Conservation (phyloP, 2,329 filamentous ascomycete species). For the Alternaria alternata region DNA sequence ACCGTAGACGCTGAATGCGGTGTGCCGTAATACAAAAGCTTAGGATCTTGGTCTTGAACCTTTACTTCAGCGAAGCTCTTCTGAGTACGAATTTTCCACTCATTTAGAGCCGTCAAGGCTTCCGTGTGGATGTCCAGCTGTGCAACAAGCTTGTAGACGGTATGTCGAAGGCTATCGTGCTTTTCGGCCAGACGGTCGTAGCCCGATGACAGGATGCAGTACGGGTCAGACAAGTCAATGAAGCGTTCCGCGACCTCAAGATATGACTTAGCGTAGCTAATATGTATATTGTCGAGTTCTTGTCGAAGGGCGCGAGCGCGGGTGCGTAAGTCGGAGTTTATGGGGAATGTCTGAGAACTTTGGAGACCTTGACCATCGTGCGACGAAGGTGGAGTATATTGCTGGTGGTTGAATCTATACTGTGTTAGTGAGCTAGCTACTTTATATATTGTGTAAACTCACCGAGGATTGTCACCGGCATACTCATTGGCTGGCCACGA, state of each 20-base stretch:
- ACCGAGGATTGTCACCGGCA: neutral
- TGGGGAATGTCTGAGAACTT: neutral
- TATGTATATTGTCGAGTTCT: neutral
- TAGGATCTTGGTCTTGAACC: neutral
- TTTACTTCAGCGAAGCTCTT: neutral
- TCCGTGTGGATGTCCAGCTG: neutral
- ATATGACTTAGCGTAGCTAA: neutral
- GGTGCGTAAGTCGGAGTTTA: neutral
- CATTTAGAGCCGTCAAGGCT: neutral
- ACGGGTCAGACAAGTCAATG: neutral
- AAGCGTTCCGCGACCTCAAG: neutral
- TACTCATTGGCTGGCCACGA: neutral
- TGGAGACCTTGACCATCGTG: neutral
- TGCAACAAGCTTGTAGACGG: neutral
- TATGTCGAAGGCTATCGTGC: neutral
- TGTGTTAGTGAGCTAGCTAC: neutral
- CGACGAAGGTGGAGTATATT: neutral
- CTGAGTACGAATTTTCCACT: neutral
- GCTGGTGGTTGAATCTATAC: neutral
- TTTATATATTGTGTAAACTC: neutral
- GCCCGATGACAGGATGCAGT: neutral
- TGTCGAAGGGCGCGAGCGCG: neutral
- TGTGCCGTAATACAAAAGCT: neutral
- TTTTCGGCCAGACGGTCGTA: neutral
- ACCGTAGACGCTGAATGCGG: neutral